Base-by-base conservation (phyloP, 495 filamentous ascomycete genomes). In the Entonaema liquescens region DNA sequence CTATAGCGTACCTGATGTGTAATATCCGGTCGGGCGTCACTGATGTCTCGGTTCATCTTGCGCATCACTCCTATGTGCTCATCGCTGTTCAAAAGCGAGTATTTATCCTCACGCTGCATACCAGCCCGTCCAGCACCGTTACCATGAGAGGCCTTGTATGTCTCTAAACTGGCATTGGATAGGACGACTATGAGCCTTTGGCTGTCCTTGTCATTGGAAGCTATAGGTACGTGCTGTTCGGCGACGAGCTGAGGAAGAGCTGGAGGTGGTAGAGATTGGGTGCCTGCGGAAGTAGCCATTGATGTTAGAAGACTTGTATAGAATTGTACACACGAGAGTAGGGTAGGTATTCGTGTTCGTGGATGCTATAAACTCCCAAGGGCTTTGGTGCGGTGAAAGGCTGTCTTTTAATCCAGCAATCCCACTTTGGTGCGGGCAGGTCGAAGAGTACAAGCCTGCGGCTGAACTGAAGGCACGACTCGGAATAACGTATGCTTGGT, bases 51-150 rank as follows among this genome's bases (percentile, higher is more conserved):
- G 81, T 96, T 96, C 95, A 97, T 98, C 86, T 98, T 99, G 76
- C 96, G 91, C 93, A 98, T 95, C 68, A 98, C 90, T 56, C 95
- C 96, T 68, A 99, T 99, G 78, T 99, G 95, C 82, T 99, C 95
- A 74, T 99, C 95, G 78, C 94, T 97, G 85, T 99, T 99, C 71
- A 99, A 87, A 44, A 99, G 83, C 52, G 93, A 93, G 81, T 95
- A 98, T 77, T 98, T 98, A 72, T 98, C 95, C 71, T 97, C 94
- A 23, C 90, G 84, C 44, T 86, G 87, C 65, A 87, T 83, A 40
- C 90, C 90, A 68, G 83, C 86, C 62, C 91, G 89, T 67, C 84
- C 84, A 23, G 79, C 58, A 5, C 75, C 74, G 25, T 90, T 88
- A 60, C 87, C 88, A 53, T 91, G 89, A 36, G 90, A 90, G 3